Evolutionary conservation across 2,329 filamentous ascomycete species (phyloP).

Genomic region (Atkinsonella texensis): DNA sequence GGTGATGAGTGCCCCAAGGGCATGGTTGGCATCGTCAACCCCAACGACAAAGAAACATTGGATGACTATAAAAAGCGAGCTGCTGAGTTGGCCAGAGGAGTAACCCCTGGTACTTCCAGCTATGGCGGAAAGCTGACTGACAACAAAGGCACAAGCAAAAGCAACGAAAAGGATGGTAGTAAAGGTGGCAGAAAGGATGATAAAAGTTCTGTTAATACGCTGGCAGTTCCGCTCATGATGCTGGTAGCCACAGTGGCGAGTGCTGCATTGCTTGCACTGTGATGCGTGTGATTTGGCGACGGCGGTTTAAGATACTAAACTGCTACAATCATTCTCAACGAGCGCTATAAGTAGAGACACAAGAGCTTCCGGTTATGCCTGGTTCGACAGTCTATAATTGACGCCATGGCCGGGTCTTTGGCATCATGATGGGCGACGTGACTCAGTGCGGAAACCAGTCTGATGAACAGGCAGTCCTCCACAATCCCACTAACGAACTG

Average conservation of each 20-base stretch:
- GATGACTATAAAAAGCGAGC: conserved; percentile 21
- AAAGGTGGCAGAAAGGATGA: neutral
- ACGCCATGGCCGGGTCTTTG: too few relatives aligned
- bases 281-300: neutral
- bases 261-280: neutral
- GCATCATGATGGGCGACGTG: too few relatives aligned
- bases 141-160: conserved; percentile 2
- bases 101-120: conserved; percentile 14
- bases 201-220: neutral
- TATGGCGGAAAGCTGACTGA: conserved; percentile 20
- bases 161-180: neutral
- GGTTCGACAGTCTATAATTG: too few relatives aligned
- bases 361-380: too few relatives aligned
- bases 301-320: neutral
- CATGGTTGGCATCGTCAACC: conserved; percentile 29
- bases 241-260: neutral
- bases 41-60: conserved; percentile 17
- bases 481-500: too few relatives aligned
- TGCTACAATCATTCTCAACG: neutral
- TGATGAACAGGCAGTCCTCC: too few relatives aligned
- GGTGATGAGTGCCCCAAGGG: conserved; percentile 23
- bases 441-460: too few relatives aligned
- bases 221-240: neutral
- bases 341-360: too few relatives aligned
- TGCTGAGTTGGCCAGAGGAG: conserved; percentile 13